Base-by-base conservation (phyloP, 345 rosid species). In the Citrus cavaleriei region DNA sequence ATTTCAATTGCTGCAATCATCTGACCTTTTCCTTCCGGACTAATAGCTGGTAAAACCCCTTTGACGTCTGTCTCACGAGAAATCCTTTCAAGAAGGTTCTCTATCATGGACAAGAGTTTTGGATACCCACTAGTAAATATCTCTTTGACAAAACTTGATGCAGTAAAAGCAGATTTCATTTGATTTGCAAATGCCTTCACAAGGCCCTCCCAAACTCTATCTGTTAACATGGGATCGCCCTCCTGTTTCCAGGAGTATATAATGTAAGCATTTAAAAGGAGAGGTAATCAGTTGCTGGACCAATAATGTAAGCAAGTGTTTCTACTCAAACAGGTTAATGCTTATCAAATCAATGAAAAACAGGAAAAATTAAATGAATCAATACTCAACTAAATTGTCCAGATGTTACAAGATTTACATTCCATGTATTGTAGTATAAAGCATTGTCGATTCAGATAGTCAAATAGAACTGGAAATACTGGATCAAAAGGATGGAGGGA, bases 71-170 rank as follows among this genome's bases (percentile, higher is more conserved):
- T 94, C 78, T 93, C 84, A 9, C 80, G 88, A 28, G 94, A 91
- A 68, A 97, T 93, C 85, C 98, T 88, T 59, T 97, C 98, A 76
- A 94, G 92, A 68, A 97, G 87, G 80, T 91, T 97, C 80, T 97
- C 96, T 24, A 93, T 76, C 93, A 90, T 89, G 71, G 95, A 84
- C 57, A 91, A 88, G 77, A 97, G 97, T 79, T 97, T 97, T 10
- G 99, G 99, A 73, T 97, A 97, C 63, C 98, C 99, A 75, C 77
- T 83, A 4, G 98, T 93, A 80, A 97, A 93, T 79, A 92, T 90
- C 78, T 97, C 98, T 86, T 94, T 97, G 14, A 97, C 98, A 86
- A 93, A 97, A 85, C 98, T 97, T 79, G 99, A 97, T 46, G 98
- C 98, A 49, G 97, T 93, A 84, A 88, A 97, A 74, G 98, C 94